Base-by-base conservation (phyloP, 1,284 basidiomycete genomes). In the Sanghuangporus weigelae region DNA sequence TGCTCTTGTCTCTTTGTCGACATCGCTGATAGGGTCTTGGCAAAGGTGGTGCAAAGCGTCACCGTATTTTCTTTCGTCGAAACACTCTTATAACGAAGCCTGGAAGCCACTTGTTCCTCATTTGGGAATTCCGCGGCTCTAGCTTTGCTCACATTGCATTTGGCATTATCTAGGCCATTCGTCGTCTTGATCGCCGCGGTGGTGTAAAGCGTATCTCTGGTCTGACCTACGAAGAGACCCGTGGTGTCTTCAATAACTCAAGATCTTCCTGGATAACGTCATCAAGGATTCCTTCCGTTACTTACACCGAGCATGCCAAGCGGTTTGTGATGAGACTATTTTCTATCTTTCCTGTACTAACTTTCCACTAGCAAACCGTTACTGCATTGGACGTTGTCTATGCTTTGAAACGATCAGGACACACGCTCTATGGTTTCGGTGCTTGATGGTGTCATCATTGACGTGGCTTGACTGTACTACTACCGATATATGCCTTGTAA, bases 121-220 rank as follows among this genome's bases (percentile, higher is more conserved):
- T 36, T n/a, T 16, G 12, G 14, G 1, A 36, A 12, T 7, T 12
- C 31, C 26, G 26, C 26, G 26, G 5, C 26, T 31, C 5, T 36
- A 54, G 7, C 53, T 38, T 50, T 63, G 81, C 74, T 56, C 55
- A 51, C 36, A 26, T 39, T 40, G 12, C 14, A 81, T 70, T 78
- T 79, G 70, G 81, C n/a, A 12, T 54, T 38, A 31, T 7, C 81
- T 77, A 85, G 68, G 87, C 93, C 69, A 95, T 96, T 76, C 91
- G 94, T 73, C 92, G 93, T 81, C 90, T 96, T 67, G 94, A 94
- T 54, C 92, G 94, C 76, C 90, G 93, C 84, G 95, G 94, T 74
- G 93, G 93, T 89, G 93, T 95, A 73, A 95, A 95, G 83, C 92
- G 92, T 90, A 93, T 93, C 76, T 93, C 92, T 62, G 91, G 91